Evolutionary conservation across 345 rosid genomes (phyloP), one percentile per base, ranked within the genome.

Genomic region (Erucastrum elatum): DNA sequence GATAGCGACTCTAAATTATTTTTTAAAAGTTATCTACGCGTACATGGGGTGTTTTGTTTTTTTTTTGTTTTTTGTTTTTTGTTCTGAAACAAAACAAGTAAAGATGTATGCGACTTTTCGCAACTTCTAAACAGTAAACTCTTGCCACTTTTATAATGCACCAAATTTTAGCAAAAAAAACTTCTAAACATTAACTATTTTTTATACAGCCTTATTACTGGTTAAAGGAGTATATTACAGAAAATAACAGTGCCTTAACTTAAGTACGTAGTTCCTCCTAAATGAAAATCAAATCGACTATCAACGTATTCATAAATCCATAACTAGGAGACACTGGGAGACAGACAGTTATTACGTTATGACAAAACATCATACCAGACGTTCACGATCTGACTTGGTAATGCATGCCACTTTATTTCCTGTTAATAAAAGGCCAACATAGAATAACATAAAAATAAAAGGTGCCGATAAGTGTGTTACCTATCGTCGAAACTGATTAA

Each of bases 351-450:
- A 55, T 27, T 72, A 31, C 70, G 25, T 46, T 21, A 51, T 34
- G 78, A 79, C 78, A 79, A 67, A 73, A 73, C 74, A 79, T 67
- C 74, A 67, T 66, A 63, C 74, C 82, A 78, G n/a, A 59, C 34
- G 82, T 66, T 72, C 73, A 78, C 56, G 74, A 73, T 63, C 21
- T 64, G 77, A 55, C 76, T 39, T 66, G 77, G 55, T 73, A 25
- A 64, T 46, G 68, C 31, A 41, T 33, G 68, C 67, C 68, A 66
- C 53, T 61, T 72, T 21, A 39, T 78, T 55, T 78, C 77, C 72
- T 56, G 10, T 64, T 9, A 61, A 70, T 51, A 70, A 77, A 27
- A 49, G 21, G 41, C 27, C 30, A 59, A 4, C 10, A 58, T 25
- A 26, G 30, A 26, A 15, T 9, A 35, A 12, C 27, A 25, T 7